phyloP scores from a whole-genome alignment of 768 basidiomycete species.

The Lactarius psammicola region DNA sequence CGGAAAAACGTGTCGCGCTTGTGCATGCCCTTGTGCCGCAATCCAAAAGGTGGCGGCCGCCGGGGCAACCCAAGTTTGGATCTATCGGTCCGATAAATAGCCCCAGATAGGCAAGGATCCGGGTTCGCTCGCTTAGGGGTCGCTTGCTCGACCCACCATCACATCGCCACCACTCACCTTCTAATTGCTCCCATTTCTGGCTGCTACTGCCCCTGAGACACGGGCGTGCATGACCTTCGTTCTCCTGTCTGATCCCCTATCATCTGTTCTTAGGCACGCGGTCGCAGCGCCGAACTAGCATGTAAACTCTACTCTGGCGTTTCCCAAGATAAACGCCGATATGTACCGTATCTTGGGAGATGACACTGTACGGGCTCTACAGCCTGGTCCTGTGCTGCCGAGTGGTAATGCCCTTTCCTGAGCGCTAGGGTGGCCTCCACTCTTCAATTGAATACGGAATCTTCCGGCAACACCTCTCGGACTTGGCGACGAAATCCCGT shows the following conservation, averaged over 20 bases:
- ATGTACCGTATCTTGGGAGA: neutral
- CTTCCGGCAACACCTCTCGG: neutral
- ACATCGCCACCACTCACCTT: neutral
- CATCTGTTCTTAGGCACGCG: neutral
- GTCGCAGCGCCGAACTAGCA: neutral
- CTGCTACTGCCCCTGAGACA: neutral
- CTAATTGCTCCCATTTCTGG: neutral
- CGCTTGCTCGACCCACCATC: neutral
- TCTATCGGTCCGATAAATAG: neutral
- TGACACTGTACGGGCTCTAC: neutral
- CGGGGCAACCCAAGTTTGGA: neutral
- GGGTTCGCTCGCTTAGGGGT: neutral
- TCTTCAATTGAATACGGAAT: neutral
- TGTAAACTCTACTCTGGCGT: neutral
- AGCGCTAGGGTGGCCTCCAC: neutral
- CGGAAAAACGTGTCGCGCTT: conserved; percentile 8
- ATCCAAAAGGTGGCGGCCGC: neutral
- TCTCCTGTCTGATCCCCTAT: neutral
- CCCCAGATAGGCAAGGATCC: neutral
- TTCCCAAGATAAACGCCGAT: too few relatives aligned
- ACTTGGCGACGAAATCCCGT: neutral
- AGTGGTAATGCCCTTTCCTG: neutral
- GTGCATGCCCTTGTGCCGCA: conserved; percentile 7
- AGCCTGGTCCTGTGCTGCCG: too few relatives aligned
- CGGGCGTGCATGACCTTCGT: neutral